Conservation (phyloP, 805 yeast genomes). For the Debaryomyces castellii region DNA sequence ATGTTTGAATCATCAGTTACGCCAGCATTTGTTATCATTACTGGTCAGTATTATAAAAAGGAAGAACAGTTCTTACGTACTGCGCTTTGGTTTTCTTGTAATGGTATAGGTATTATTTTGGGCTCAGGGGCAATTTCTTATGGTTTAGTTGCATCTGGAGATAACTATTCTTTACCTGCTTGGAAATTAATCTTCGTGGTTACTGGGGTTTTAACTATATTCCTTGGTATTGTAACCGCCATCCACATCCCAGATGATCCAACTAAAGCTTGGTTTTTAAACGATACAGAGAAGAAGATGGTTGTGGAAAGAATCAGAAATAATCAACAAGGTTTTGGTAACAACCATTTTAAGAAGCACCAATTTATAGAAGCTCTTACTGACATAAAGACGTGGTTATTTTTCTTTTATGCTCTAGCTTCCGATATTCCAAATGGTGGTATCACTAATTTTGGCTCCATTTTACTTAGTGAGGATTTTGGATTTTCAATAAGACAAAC, state of each 20-base stretch:
- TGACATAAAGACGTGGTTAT: slow-evolving; percentile 28
- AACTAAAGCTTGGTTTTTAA: slow-evolving; percentile 41
- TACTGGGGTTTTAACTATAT: slow-evolving; percentile 57
- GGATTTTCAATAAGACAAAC: slow-evolving; percentile 16
- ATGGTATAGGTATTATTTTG: slow-evolving; percentile 32
- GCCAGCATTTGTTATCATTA: slow-evolving; percentile 39
- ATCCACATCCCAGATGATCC: slow-evolving; percentile 35
- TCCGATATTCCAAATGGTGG: slow-evolving; percentile 4
- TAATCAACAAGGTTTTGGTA: slow-evolving; percentile 35
- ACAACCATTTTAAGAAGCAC: slow-evolving; percentile 49
- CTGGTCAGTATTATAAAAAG: slow-evolving; percentile 33
- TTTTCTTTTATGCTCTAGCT: slow-evolving; percentile 1
- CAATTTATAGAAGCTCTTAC: slow-evolving; percentile 52
- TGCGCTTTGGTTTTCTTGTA: slow-evolving; percentile 35
- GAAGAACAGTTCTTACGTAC: slow-evolving; percentile 35
- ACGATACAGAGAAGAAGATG: slow-evolving; percentile 34
- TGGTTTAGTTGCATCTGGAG: slow-evolving; percentile 44
- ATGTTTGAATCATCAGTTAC: slow-evolving; percentile 40
- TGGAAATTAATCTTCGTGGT: slow-evolving; percentile 65
- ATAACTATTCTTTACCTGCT: slow-evolving; percentile 39
- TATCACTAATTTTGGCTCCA: slow-evolving; percentile 5
- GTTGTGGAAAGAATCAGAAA: slow-evolving; percentile 51
- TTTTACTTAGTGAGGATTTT: neutral
- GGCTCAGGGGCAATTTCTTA: slow-evolving; percentile 56
- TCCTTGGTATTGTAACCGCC: slow-evolving; percentile 51